phyloP scores from a whole-genome alignment of 768 basidiomycete species.

The Boletus rex-veris region DNA sequence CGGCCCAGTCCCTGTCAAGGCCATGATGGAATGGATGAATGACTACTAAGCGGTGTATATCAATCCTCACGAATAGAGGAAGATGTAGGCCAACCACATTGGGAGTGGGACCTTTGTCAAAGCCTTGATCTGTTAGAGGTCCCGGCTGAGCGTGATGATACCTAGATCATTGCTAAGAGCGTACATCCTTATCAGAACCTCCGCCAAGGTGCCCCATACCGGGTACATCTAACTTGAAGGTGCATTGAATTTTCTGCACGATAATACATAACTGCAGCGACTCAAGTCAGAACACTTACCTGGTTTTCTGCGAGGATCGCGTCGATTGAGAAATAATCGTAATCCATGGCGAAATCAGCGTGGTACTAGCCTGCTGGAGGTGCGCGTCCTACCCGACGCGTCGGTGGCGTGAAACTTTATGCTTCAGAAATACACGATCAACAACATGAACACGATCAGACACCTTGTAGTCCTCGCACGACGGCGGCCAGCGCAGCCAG shows the following conservation, averaged over 20 bases:
- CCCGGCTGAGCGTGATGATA: constrained; percentile 7
- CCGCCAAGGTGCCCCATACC: constrained; percentile 89
- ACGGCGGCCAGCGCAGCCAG: constrained; percentile 16
- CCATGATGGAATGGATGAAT: constrained; percentile 1
- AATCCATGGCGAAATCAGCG: constrained; percentile 56
- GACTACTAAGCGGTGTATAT: neutral
- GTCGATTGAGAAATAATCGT: constrained; percentile 90
- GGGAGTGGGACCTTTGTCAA: constrained; percentile 79
- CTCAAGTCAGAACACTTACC: constrained; percentile 35
- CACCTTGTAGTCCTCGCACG: constrained; percentile 13
- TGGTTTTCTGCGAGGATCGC: constrained; percentile 91
- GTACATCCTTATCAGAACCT: constrained; percentile 77
- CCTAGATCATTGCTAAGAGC: constrained; percentile 22
- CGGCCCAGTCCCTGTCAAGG: constrained; percentile 72
- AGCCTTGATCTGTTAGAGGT: constrained; percentile 59
- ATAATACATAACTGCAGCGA: neutral
- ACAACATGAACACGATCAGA: constrained; percentile 23
- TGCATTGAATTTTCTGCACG: constrained; percentile 85
- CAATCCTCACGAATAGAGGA: constrained; percentile 66
- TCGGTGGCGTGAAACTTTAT: constrained; percentile 15
- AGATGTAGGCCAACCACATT: constrained; percentile 86
- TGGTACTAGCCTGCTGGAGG: neutral
- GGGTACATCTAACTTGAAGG: constrained; percentile 81
- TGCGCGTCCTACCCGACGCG: constrained; percentile 13
- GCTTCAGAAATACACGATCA: neutral